Conservation (phyloP, 116 monocot species). For the Phalaenopsis hybrid region DNA sequence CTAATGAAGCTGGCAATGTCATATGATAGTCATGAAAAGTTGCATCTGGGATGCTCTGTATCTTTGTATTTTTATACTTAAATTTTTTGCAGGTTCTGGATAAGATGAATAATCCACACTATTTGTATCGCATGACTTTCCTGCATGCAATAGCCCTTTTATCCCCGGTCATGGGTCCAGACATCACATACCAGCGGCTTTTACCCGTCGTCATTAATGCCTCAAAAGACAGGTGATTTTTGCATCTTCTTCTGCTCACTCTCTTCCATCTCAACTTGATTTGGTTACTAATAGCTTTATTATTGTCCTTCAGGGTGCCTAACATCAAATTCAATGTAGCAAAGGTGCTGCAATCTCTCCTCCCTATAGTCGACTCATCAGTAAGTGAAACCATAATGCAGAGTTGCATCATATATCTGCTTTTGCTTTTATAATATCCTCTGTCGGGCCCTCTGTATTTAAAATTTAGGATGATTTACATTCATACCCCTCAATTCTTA, state of each 20-base stretch:
- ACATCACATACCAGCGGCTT: slow-evolving; percentile 39
- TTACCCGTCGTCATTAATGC: slow-evolving; percentile 34
- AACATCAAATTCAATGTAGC: slow-evolving; percentile 92
- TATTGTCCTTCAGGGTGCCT: slow-evolving; percentile 49
- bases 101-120: slow-evolving; percentile 50
- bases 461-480: too few species aligned
- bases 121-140: slow-evolving; percentile 50
- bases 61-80: too few species aligned
- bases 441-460: too few species aligned
- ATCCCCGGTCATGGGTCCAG: slow-evolving; percentile 48
- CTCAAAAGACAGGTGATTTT: slow-evolving; percentile 38
- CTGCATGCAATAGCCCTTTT: slow-evolving; percentile 48
- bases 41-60: too few species aligned
- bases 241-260: background rate
- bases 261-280: background rate
- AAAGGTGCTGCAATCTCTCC: slow-evolving; percentile 65
- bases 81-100: slow-evolving; percentile 31
- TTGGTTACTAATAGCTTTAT: background rate
- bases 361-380: slow-evolving; percentile 51
- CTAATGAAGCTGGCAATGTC: too few species aligned
- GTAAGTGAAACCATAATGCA: slow-evolving; percentile 36
- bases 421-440: too few species aligned
- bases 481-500: too few species aligned
- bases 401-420: background rate
- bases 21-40: too few species aligned